These are phyloP conservation scores for Bauhinia variegata DNA, from an alignment of 306 rosid species.

Conservation along the genomic window DNA sequence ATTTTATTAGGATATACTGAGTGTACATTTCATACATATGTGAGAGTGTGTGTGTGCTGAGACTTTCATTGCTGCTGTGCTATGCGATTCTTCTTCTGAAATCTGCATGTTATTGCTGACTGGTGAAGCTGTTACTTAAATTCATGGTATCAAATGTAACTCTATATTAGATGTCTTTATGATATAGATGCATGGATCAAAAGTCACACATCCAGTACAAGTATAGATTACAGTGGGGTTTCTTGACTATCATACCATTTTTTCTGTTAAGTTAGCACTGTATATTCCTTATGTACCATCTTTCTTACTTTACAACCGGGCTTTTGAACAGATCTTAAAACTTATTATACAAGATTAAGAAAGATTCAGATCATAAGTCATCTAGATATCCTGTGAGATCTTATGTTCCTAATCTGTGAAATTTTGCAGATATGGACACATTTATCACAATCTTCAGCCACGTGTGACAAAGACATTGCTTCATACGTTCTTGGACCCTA, in stretches of 20 bases:
- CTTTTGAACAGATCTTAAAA: conserved; percentile 3
- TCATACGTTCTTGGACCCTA: conserved; percentile 87
- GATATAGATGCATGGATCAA: conserved; percentile 2
- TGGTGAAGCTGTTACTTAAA: conserved; percentile 16
- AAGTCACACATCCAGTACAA: neutral
- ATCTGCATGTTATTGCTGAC: conserved; percentile 6
- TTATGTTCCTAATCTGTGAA: conserved; percentile 28
- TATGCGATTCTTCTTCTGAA: conserved; percentile 20
- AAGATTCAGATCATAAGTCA: conserved; percentile 7
- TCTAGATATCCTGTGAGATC: conserved; percentile 1
- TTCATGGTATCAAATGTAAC: neutral
- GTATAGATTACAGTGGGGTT: conserved; percentile 12
- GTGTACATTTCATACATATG: no score
- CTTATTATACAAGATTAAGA: conserved; percentile 8
- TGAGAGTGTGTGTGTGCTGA: neutral
- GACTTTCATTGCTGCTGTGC: conserved; percentile 7
- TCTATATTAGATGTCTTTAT: neutral
- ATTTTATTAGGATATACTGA: conserved; percentile 12
- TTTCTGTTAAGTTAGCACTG: conserved; percentile 2
- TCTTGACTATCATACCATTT: conserved; percentile 6
- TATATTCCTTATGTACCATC: conserved; percentile 4
- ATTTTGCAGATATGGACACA: conserved; percentile 77
- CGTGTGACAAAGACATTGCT: conserved; percentile 83
- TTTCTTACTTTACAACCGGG: neutral
- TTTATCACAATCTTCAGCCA: conserved; percentile 84